A percentile compares a stretch with the other conserved stretches of the same genome.
Evolutionary conservation across 371 early-diverging fungal genomes (phyloP).

Genomic region (Neoconidiobolus thromboides): DNA sequence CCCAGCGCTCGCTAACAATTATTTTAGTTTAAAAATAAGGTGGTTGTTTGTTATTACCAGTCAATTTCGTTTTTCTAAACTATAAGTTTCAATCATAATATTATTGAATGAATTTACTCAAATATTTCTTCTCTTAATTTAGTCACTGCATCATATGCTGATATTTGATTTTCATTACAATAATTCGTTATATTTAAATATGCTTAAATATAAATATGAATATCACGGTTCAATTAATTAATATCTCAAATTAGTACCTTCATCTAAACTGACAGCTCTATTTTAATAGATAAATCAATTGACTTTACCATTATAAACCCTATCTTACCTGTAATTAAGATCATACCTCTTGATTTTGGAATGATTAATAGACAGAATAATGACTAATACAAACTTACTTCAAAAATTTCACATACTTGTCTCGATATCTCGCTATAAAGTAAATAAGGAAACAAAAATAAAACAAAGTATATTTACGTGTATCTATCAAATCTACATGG

Average conservation of each 20-base stretch:
- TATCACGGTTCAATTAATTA: not conserved
- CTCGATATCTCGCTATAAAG: not conserved
- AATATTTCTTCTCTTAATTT: not conserved
- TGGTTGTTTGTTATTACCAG: not conserved
- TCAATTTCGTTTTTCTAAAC: not conserved
- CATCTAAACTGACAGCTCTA: conserved; percentile 4
- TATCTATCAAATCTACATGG: not conserved
- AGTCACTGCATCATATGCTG: not conserved
- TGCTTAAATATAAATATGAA: not conserved
- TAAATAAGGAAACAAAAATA: not conserved
- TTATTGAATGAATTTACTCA: not conserved
- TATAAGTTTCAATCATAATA: not conserved
- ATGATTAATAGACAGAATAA: not conserved
- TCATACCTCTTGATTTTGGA: not conserved
- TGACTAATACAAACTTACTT: not conserved
- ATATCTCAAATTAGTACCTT: not conserved
- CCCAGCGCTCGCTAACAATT: not conserved
- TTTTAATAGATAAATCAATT: not conserved
- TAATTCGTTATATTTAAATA: conserved; percentile 4
- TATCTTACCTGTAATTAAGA: not conserved
- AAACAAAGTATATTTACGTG: not conserved
- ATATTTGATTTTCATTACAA: not conserved
- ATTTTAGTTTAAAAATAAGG: not conserved
- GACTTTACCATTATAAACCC: not conserved
- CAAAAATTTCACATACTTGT: not conserved